Conservation (phyloP, 371 early-diverging fungal species). For the Smittium mucronatum region DNA sequence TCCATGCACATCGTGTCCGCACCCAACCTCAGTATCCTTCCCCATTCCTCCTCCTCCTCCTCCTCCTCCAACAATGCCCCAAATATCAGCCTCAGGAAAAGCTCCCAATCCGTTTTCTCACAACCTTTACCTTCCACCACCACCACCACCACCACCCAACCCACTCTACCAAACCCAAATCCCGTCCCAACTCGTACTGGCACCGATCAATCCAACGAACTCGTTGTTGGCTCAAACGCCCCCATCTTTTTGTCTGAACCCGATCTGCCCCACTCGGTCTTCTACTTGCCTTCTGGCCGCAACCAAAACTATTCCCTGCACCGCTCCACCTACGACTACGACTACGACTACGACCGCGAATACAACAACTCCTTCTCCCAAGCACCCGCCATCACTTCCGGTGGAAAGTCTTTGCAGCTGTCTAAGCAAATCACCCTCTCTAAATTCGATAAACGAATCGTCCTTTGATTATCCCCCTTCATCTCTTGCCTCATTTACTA, state of each 20-base stretch:
- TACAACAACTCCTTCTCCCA: neutral
- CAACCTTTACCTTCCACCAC: neutral
- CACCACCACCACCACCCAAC: neutral
- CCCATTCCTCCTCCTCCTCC: too few relatives aligned
- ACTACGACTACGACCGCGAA: neutral
- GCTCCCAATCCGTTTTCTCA: neutral
- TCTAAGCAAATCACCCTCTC: neutral
- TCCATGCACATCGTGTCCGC: neutral
- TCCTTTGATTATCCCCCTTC: neutral
- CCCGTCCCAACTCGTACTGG: neutral
- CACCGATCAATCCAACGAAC: neutral
- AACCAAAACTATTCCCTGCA: neutral
- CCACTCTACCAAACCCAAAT: neutral
- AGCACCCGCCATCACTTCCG: neutral
- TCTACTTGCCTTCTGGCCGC: neutral
- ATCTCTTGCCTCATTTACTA: neutral
- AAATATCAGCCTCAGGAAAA: neutral
- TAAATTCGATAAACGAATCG: conserved; percentile 4
- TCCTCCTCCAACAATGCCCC: neutral
- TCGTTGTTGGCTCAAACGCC: neutral
- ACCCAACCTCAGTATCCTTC: neutral
- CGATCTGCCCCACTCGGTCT: neutral
- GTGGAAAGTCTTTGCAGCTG: conserved; percentile 2
- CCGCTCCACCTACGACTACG: neutral
- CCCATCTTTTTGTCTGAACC: neutral